Evolutionary conservation across 345 rosid genomes (phyloP).

Genomic region (Lepidium aucheri): DNA sequence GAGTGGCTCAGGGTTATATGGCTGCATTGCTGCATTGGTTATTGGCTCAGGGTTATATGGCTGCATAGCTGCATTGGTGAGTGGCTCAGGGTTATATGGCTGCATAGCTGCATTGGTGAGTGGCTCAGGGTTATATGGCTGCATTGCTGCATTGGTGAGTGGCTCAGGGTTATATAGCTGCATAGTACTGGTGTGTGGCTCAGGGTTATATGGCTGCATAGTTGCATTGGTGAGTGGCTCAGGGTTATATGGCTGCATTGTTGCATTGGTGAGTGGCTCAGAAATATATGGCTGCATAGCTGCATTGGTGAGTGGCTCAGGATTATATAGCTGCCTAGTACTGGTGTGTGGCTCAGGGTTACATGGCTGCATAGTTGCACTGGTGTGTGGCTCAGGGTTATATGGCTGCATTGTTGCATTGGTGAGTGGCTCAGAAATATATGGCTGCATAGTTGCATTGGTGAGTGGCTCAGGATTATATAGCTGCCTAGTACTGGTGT

Average conservation of each 20-base stretch:
- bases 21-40: neutral
- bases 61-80: neutral
- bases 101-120: neutral
- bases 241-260: neutral
- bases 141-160: neutral
- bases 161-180: conserved; percentile 1
- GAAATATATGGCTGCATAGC: neutral
- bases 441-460: neutral
- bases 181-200: neutral
- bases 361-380: neutral
- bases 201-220: neutral
- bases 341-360: neutral
- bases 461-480: neutral
- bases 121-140: neutral
- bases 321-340: neutral
- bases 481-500: neutral
- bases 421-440: neutral
- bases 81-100: neutral
- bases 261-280: neutral
- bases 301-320: neutral
- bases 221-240: neutral
- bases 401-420: neutral
- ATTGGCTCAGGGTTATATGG: neutral
- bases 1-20: neutral
- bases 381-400: neutral